Percentiles rank a stretch among this genome's conserved stretches.
phyloP scores from a whole-genome alignment of 306 rosid genomes.

The Lathyrus aphaca region DNA sequence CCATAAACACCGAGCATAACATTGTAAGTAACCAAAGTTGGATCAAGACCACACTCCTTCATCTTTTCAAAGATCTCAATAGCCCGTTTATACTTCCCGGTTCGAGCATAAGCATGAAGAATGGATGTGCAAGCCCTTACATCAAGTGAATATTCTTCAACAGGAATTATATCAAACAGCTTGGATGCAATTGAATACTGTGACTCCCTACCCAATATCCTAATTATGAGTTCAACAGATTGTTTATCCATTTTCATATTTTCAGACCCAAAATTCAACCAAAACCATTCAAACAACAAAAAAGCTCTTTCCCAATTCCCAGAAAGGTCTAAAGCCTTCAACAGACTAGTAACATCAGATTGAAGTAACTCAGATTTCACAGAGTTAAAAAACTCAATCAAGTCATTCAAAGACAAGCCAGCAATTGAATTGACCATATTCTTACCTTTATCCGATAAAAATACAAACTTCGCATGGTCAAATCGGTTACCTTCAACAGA shows the following conservation, averaged over 20 bases:
- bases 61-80: slow-evolving; percentile 69
- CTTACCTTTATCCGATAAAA: slow-evolving; percentile 70
- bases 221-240: slow-evolving; percentile 71
- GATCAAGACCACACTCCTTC: slow-evolving; percentile 73
- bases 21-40: slow-evolving; percentile 89
- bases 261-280: slow-evolving; percentile 50
- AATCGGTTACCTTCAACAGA: slow-evolving; percentile 39
- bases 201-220: slow-evolving; percentile 85
- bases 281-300: slow-evolving; percentile 80
- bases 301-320: slow-evolving; percentile 79
- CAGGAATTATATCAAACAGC: slow-evolving; percentile 75
- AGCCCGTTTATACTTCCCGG: slow-evolving; percentile 76
- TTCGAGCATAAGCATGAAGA: slow-evolving; percentile 75
- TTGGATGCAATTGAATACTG: slow-evolving; percentile 79
- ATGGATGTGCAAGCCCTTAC: slow-evolving; percentile 76
- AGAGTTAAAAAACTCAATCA: slow-evolving; percentile 60
- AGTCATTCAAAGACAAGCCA: slow-evolving; percentile 57
- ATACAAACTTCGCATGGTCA: slow-evolving; percentile 45
- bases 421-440: slow-evolving; percentile 64
- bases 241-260: slow-evolving; percentile 63
- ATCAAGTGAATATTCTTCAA: slow-evolving; percentile 78
- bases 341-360: slow-evolving; percentile 67
- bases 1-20: slow-evolving; percentile 97
- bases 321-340: slow-evolving; percentile 79
- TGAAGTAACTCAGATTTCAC: slow-evolving; percentile 62